Percentiles rank a stretch among this genome's conserved stretches.
phyloP scores from a whole-genome alignment of 1,284 basidiomycete species.

The Puccinia triticina region DNA sequence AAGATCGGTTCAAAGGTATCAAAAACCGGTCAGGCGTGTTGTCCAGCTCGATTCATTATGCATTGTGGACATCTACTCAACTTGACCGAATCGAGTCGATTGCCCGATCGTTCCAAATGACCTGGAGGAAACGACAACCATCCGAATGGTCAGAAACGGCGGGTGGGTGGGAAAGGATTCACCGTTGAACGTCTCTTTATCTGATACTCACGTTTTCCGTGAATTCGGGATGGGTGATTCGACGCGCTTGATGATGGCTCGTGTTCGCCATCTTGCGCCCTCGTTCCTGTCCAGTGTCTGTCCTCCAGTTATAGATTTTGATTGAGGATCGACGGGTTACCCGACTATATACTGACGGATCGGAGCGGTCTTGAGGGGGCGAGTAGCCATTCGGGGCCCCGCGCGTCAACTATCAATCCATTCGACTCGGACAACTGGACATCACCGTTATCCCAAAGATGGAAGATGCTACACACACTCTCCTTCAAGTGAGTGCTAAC shows the following conservation, averaged over 20 bases:
- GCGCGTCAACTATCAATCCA: too few relatives aligned
- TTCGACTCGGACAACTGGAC: conserved; percentile 2
- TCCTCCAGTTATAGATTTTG: too few relatives aligned
- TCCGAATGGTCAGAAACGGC: background rate
- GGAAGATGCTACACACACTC: conserved; percentile 51
- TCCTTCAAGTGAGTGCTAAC: conserved; percentile 45
- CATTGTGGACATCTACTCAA: too few relatives aligned
- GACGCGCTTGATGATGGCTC: background rate
- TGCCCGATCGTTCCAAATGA: conserved; percentile 17
- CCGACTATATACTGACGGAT: too few relatives aligned
- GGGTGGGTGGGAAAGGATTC: background rate
- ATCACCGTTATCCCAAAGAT: background rate
- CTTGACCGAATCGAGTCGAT: conserved; percentile 14
- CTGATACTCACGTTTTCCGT: background rate
- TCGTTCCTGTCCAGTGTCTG: too few relatives aligned
- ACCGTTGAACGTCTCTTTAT: background rate
- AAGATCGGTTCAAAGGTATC: background rate
- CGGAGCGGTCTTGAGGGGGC: too few relatives aligned
- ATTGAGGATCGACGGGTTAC: too few relatives aligned
- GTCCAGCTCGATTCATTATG: too few relatives aligned
- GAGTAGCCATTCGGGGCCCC: too few relatives aligned
- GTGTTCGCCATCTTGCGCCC: background rate
- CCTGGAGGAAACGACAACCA: background rate
- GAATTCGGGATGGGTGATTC: conserved; percentile 9
- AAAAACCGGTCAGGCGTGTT: background rate